These are phyloP conservation scores for Ogataea dorogensis DNA, from an alignment of 805 yeast species.

Conservation along the genomic window DNA sequence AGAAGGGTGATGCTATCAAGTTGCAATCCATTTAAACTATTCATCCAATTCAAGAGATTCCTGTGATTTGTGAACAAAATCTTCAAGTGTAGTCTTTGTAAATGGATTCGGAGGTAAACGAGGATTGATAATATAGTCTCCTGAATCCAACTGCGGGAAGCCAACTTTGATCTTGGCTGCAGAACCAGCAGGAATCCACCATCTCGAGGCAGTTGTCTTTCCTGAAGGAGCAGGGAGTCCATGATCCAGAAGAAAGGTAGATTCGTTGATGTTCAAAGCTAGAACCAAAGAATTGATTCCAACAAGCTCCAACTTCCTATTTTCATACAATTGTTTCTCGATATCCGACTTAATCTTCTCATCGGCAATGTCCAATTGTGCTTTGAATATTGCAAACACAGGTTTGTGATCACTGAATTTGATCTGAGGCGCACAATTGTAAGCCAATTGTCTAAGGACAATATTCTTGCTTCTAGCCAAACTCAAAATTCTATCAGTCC, in stretches of 20 bases:
- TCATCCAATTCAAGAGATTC: not conserved
- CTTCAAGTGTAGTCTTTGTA: constrained; percentile 47
- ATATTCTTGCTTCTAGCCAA: constrained; percentile 52
- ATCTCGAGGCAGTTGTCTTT: constrained; percentile 56
- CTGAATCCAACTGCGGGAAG: constrained; percentile 45
- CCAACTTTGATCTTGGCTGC: constrained; percentile 59
- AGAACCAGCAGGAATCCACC: constrained; percentile 84
- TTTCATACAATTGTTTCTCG: constrained; percentile 54
- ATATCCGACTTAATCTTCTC: constrained; percentile 49
- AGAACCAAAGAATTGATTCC: constrained; percentile 31
- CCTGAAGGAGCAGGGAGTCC: constrained; percentile 88
- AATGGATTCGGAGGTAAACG: constrained; percentile 73
- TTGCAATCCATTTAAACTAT: constrained; percentile 47
- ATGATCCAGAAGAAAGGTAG: constrained; percentile 25
- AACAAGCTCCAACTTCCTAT: constrained; percentile 45
- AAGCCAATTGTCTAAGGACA: constrained; percentile 55
- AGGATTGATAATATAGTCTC: constrained; percentile 61
- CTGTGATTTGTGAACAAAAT: constrained; percentile 39
- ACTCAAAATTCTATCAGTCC: constrained; percentile 90
- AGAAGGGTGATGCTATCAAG: constrained; percentile 58
- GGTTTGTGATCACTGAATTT: constrained; percentile 89
- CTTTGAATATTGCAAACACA: constrained; percentile 69
- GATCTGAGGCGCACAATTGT: constrained; percentile 56
- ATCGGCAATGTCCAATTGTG: constrained; percentile 64
- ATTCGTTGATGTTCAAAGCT: constrained; percentile 22